Evolutionary conservation across 352 stramenopile species (phyloP), one percentile per base, ranked within the genome.

Genomic region (Globisporangium paddicum): DNA sequence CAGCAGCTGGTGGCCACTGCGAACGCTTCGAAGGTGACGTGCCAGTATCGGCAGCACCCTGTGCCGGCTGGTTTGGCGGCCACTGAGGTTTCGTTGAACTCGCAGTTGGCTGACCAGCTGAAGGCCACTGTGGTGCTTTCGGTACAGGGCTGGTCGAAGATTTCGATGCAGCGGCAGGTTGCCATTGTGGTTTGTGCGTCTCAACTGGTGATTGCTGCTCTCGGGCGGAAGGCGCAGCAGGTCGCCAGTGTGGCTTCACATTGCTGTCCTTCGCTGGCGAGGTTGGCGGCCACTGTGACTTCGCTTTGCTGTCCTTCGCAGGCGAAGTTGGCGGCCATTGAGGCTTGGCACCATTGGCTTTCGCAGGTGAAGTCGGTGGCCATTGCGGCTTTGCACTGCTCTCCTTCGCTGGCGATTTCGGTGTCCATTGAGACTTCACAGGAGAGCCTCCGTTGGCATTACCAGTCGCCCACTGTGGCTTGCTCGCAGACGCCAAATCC

Each of bases 391-490:
- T 78, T 10, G 23, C 19, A 19, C n/a, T n/a, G n/a, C n/a, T n/a
- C n/a, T n/a, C 58, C 45, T 70, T 68, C 21, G 66, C 41, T 10
- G 66, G 54, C 41, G 66, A 58, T 5, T 44, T 45, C 18, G 78
- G 66, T 23, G 65, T 50, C 47, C 68, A 67, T 42, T 81, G 65
- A 0, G 73, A 54, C 26, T 81, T 78, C 11, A 23, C 19, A 19
- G 58, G 47, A 9, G 58, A 53, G 11, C 5, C 40, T 41, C 37
- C 45, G 0, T 58, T 19, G 0, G 47, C 26, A 25, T 32, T 53
- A 23, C 65, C 49, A 38, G 74, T 70, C 6, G 79, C 69, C 77
- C 79, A 87, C 38, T 86, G 73, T 3, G 79, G 66, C 52, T 86
- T 89, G 21, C 72, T 75, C 1, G 67, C 69, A 61, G 34, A 21